Conservation (phyloP, 2,329 filamentous ascomycete species). For the Calonectria montana region DNA sequence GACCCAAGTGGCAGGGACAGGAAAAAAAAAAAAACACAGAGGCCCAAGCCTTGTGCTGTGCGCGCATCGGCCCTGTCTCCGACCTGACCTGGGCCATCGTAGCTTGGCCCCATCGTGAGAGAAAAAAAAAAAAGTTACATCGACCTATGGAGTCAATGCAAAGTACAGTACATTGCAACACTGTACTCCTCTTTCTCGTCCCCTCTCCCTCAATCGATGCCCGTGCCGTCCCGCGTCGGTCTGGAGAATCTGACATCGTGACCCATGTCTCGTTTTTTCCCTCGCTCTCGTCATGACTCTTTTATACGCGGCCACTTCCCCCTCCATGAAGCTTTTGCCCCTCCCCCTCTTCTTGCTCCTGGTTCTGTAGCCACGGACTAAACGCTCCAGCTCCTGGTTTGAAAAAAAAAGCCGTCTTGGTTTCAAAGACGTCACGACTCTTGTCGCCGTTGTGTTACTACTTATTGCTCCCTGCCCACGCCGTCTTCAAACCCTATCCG, state of each 20-base stretch:
- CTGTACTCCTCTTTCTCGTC: conserved; percentile 11
- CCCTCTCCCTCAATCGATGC: conserved; percentile 7
- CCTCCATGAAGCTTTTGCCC: conserved; percentile 20
- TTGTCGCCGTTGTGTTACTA: not conserved
- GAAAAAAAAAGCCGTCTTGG: not conserved
- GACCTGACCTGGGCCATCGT: conserved; percentile 8
- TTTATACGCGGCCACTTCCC: conserved; percentile 29
- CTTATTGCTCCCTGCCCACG: not conserved
- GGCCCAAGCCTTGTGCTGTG: not conserved
- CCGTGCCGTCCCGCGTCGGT: conserved; percentile 18
- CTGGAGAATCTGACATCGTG: conserved; percentile 14
- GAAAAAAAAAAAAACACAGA: not conserved
- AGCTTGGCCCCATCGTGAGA: conserved; percentile 23
- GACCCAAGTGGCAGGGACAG: not conserved
- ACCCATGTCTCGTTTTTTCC: conserved; percentile 22
- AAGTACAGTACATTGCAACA: conserved; percentile 6
- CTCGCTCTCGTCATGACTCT: conserved; percentile 19
- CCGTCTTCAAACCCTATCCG: conserved; percentile 7
- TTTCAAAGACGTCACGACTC: conserved; percentile 38
- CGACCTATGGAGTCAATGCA: conserved; percentile 3
- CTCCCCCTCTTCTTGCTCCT: conserved; percentile 24
- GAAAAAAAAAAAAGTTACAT: conserved; percentile 11
- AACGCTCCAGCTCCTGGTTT: conserved; percentile 35
- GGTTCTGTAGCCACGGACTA: conserved; percentile 37
- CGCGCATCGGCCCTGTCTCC: conserved; percentile 19